These are phyloP conservation scores for Fusarium penzigii DNA, from an alignment of 2,329 filamentous ascomycete species.

Conservation along the genomic window DNA sequence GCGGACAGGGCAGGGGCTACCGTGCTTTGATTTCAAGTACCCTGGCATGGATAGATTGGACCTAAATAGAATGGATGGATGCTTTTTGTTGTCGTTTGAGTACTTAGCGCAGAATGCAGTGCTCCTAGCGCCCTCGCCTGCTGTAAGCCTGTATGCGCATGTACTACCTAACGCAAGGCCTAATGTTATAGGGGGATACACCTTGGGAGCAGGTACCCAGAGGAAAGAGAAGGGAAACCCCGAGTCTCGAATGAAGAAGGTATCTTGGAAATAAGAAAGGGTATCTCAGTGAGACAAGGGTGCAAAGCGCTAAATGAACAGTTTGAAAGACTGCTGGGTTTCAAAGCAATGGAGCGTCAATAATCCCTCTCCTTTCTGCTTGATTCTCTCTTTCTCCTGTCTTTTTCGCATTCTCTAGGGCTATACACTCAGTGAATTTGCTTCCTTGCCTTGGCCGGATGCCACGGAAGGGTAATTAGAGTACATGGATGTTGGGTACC, in stretches of 20 bases:
- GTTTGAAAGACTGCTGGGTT: background rate
- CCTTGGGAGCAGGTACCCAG: background rate
- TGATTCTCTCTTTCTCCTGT: background rate
- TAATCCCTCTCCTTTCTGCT: background rate
- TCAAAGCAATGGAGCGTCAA: background rate
- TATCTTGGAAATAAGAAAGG: background rate
- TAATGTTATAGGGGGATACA: background rate
- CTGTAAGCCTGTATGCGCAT: background rate
- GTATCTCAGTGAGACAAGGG: background rate
- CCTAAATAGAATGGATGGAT: too few relatives aligned
- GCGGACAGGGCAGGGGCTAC: background rate
- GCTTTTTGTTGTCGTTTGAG: background rate
- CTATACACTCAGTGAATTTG: conserved; percentile 6
- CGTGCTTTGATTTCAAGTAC: background rate
- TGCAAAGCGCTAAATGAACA: background rate
- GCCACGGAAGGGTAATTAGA: conserved; percentile 27
- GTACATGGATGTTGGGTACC: conserved; percentile 18
- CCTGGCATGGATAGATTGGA: too few relatives aligned
- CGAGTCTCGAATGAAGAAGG: background rate
- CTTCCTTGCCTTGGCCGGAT: conserved; percentile 23
- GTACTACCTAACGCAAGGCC: background rate
- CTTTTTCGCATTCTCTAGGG: background rate
- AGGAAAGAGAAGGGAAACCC: too few relatives aligned
- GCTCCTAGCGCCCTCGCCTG: background rate
- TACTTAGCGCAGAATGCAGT: background rate